Conservation (phyloP, 2,329 filamentous ascomycete species). For the Ceratocystis harringtonii region DNA sequence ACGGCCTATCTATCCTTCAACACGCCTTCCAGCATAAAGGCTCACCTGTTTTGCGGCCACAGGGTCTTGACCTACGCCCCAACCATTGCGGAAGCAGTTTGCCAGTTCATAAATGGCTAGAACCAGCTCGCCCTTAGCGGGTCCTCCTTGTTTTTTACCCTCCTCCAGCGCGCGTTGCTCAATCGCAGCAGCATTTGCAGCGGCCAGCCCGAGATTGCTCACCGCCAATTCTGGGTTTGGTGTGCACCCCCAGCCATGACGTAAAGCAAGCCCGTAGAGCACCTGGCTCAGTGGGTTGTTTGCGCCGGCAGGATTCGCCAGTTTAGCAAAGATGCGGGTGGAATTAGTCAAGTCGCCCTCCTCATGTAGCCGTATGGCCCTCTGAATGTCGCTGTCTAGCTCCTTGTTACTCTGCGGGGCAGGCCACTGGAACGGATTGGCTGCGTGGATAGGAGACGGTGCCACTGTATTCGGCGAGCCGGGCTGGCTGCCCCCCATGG, state of each 20-base stretch:
- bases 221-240: slow-evolving; percentile 60
- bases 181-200: slow-evolving; percentile 74
- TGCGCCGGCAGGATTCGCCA: slow-evolving; percentile 69
- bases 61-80: slow-evolving; percentile 78
- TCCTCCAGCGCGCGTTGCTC: slow-evolving; percentile 74
- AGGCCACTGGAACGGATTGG: slow-evolving; percentile 23
- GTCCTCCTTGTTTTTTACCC: slow-evolving; percentile 82
- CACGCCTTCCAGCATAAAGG: slow-evolving; percentile 14
- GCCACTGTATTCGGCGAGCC: slow-evolving; percentile 20
- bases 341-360: slow-evolving; percentile 61
- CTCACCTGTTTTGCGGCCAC: slow-evolving; percentile 61
- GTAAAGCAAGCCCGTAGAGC: slow-evolving; percentile 78
- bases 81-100: slow-evolving; percentile 85
- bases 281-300: slow-evolving; percentile 95
- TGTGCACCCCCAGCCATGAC: slow-evolving; percentile 84
- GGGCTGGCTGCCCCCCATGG: slow-evolving; percentile 26
- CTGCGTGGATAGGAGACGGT: slow-evolving; percentile 19
- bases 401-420: slow-evolving; percentile 21
- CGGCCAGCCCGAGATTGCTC: slow-evolving; percentile 72
- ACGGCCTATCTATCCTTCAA: neutral
- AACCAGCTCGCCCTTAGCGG: slow-evolving; percentile 89
- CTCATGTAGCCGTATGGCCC: slow-evolving; percentile 91
- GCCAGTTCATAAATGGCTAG: slow-evolving; percentile 92
- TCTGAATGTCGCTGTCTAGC: slow-evolving; percentile 64
- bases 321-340: slow-evolving; percentile 67